phyloP scores from a whole-genome alignment of 2,329 filamentous ascomycete genomes.

The Blastomyces gilchristii region DNA sequence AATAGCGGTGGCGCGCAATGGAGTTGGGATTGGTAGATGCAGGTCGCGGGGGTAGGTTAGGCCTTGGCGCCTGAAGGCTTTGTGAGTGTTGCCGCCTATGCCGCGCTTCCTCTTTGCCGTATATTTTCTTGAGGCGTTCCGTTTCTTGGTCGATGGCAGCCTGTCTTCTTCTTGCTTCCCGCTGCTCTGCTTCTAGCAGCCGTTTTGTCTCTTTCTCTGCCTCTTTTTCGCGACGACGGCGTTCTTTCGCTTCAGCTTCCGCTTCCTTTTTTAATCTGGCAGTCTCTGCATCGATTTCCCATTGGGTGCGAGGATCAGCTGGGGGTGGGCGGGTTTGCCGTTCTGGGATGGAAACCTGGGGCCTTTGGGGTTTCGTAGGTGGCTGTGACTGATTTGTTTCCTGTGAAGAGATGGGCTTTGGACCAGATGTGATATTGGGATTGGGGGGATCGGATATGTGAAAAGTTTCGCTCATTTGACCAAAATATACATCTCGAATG shows the following conservation, averaged over 20 bases:
- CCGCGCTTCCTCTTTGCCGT: slow-evolving; percentile 38
- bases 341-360: slow-evolving; percentile 18
- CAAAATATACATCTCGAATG: slow-evolving; percentile 53
- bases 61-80: slow-evolving; percentile 7
- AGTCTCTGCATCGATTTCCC: slow-evolving; percentile 43
- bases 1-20: slow-evolving; percentile 10
- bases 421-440: slow-evolving; percentile 17
- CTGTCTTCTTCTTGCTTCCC: slow-evolving; percentile 42
- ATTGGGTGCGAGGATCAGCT: slow-evolving; percentile 44
- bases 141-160: slow-evolving; percentile 65
- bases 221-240: slow-evolving; percentile 40
- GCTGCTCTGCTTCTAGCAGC: slow-evolving; percentile 44
- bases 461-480: slow-evolving; percentile 62
- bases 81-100: slow-evolving; percentile 18
- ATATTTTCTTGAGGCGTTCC: slow-evolving; percentile 53
- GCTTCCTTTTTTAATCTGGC: slow-evolving; percentile 35
- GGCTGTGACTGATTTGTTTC: slow-evolving; percentile 13
- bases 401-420: not conserved
- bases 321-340: slow-evolving; percentile 24
- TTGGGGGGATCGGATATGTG: slow-evolving; percentile 50
- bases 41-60: slow-evolving; percentile 17
- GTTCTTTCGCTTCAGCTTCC: slow-evolving; percentile 35
- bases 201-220: slow-evolving; percentile 44
- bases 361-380: slow-evolving; percentile 21
- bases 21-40: slow-evolving; percentile 7